Evolutionary conservation across 805 yeast species (phyloP), one percentile per base, ranked within the genome.

Genomic region (Candida dendrica): DNA sequence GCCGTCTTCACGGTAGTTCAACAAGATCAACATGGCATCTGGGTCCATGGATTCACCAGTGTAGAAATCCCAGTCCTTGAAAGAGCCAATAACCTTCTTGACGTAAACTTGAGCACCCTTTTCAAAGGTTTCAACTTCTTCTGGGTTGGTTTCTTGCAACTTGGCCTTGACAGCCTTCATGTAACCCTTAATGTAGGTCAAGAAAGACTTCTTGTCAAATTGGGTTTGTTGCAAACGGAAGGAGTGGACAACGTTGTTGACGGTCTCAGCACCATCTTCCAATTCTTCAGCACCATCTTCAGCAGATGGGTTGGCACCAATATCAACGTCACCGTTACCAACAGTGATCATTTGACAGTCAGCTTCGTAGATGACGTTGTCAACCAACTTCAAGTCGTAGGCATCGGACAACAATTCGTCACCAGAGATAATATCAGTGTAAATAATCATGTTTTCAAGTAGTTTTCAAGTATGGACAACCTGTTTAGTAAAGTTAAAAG

Each of bases 21-120:
- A 85, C 70, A 93, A 81, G 58, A 89, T 88, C 65, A 93, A 74
- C 98, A 93, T 93, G 59, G 84, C 98, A 73, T 93, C 98, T 70
- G 98, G 98, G 81, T 93, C 97, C 98, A 93, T 93, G 66, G 96
- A 85, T 78, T 91, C 98, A 79, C 98, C 98, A 58, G 96, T 91
- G 90, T 73, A 93, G 81, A 93, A 93, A 68, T 93, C 98, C 95
- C 95, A 93, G 81, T 93, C 98, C 67, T 84, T 84, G 93, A 93
- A 93, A 71, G 90, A 84, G 63, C 81, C 84, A 61, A 93, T 70
- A 56, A 93, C 84, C 81, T 93, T 93, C 87, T 93, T 93, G 72
- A 86, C 95, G 80, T 90, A 93, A 59, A 86, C 72, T 59, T 81
- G 77, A 60, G 98, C 98, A 69, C 98, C 98, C 79, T 93, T 91